Base-by-base conservation (phyloP, 2,329 filamentous ascomycete genomes). In the Botryotinia calthae region DNA sequence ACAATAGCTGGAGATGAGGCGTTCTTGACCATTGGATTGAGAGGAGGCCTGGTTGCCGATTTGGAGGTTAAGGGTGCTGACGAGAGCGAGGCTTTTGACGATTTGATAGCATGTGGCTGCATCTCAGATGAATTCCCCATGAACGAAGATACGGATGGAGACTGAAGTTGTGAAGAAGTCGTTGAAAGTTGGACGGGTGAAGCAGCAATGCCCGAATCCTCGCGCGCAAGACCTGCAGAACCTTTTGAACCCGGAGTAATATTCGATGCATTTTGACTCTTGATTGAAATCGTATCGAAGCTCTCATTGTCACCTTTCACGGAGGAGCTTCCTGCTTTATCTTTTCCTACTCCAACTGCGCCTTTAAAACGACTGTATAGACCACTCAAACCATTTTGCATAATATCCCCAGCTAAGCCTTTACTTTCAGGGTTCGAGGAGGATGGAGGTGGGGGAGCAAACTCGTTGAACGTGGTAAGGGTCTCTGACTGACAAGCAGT, bases 381-480 rank as follows among this genome's bases (percentile, higher is more conserved):
- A 0, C 95, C 94, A 79, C 93, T 97, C 64, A 98, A 85, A 7
- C 95, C 94, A 82, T 95, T 93, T 75, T 96, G 93, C 34, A 96
- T 89, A 58, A 92, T 82, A 73, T 97, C 94, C 40, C 90, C 89
- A 0, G 91, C 86, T 54, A 93, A 85, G 14, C 88, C 88, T 80
- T 93, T 94, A 73, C 85, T 89, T 78, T 97, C 94, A 37, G 86
- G 82, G 22, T 85, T 83, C 2, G 87, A 84, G 1, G 88, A 83
- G 1, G 87, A 85, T 3, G 86, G 84, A 0, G 92, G 90, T 8
- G 91, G 90, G 1, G 91, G 87, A 0, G 92, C 93, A 79, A 97
- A 95, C 80, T 98, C 95, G 82, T 97, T 97, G 83, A 98, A 98
- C 14, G 94, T 97, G 3, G 95, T 98, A 65, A 98, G 86, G 48